A percentile compares a stretch with the other conserved stretches of the same genome.
These are phyloP conservation scores for Podospora sp. DNA, from an alignment of 495 filamentous ascomycete genomes.

Conservation along the genomic window DNA sequence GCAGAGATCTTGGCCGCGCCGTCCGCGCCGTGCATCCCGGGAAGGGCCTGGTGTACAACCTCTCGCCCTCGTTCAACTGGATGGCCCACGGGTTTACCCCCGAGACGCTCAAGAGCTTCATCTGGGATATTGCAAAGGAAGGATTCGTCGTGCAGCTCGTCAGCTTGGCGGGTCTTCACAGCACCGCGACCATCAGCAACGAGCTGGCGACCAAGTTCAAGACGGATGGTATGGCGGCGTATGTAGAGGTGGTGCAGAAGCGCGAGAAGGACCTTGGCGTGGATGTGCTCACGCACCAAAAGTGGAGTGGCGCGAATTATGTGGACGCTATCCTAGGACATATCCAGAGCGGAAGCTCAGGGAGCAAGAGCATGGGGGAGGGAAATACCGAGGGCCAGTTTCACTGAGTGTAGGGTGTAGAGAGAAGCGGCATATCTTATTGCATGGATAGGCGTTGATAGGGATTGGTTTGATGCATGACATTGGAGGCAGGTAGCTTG, in stretches of 20 bases:
- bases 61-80: constrained; percentile 97
- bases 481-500: neutral
- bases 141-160: constrained; percentile 95
- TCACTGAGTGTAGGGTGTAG: constrained; percentile 27
- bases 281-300: constrained; percentile 96
- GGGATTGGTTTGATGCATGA: neutral
- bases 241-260: constrained; percentile 85
- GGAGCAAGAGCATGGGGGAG: constrained; percentile 80
- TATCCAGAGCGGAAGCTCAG: constrained; percentile 87
- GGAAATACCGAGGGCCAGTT: constrained; percentile 75
- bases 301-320: constrained; percentile 93
- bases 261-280: constrained; percentile 90
- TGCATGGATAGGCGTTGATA: constrained; percentile 1
- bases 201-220: constrained; percentile 84
- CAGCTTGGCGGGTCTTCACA: constrained; percentile 87
- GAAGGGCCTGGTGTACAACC: constrained; percentile 95
- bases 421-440: neutral
- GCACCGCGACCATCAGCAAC: constrained; percentile 81
- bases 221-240: constrained; percentile 90
- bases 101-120: constrained; percentile 76
- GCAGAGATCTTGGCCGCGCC: constrained; percentile 69
- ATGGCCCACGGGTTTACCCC: constrained; percentile 89
- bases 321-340: constrained; percentile 91
- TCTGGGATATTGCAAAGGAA: constrained; percentile 93
- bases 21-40: constrained; percentile 67